Base-by-base conservation (phyloP, 2,329 filamentous ascomycete species). In the Alternaria conjuncta region DNA sequence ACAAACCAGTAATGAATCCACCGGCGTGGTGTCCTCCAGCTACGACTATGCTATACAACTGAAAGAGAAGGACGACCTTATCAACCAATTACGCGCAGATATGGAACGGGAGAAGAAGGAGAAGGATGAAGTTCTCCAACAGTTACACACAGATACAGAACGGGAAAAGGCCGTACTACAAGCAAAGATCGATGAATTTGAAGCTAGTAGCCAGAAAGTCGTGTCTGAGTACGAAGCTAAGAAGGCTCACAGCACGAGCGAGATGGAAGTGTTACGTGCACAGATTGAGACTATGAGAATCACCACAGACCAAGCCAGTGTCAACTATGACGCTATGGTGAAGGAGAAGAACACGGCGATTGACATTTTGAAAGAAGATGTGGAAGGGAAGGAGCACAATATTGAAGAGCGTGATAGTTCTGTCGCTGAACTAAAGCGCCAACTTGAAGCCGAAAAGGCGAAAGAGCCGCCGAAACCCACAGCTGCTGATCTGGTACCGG, bases 401-500 rank as follows among this genome's bases (percentile, higher is more conserved):
- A 51, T 63, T 10, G 32, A 60, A 11, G 60, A 63, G 32, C 60
- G 60, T 36, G 49, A 63, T 20, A 36, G 13, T 5, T 32, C 50
- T 13, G 54, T 63, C 36, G 50, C 49, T 32, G 60, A 63, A 21
- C 32, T 63, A 15, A 59, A 51, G 54, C 25, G 30, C 23, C 49
- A 63, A 45, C 55, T 63, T 20, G 75, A 76, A 21, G 65, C 66
- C 12, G 76, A 78, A 58, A 75, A 65, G 50, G 47, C 60, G 21
- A 76, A 70, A 49, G 70, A 73, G 18, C 10, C 45, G 10, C 64
- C 67, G 5, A 70, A 72, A 41, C 68, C 74, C 30, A 71, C 72
- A n/a, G 63, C 76, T 47, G 66, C 68, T 23, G 78, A 80, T 58
- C 61, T 80, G 55, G 82, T 87, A 66, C 84, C 84, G 23, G 86